Evolutionary conservation across 257 asterid species (phyloP).

Genomic region (Solanum lycopersicoides): DNA sequence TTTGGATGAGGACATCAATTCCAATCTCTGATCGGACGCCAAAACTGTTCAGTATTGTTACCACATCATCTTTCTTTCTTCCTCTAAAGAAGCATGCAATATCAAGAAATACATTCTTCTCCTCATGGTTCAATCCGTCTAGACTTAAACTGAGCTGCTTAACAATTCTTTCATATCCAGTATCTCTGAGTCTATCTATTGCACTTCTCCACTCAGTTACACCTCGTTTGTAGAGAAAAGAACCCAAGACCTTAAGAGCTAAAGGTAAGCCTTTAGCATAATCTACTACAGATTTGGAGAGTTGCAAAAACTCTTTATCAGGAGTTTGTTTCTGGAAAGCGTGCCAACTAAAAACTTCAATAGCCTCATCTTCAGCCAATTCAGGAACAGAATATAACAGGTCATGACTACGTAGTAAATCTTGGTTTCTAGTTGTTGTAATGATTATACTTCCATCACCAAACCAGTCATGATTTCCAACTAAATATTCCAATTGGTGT

Average conservation of each 20-base stretch:
- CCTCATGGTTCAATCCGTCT: not conserved
- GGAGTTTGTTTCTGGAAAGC: not conserved
- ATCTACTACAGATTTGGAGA: not conserved
- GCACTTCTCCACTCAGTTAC: conserved; percentile 1
- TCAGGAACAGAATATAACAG: not conserved
- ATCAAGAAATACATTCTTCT: not conserved
- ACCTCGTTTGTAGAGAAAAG: not conserved
- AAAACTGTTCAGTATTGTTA: not conserved
- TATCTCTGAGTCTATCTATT: not conserved
- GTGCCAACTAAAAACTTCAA: not conserved
- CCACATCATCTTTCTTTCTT: not conserved
- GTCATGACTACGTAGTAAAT: not conserved
- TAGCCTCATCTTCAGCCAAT: not conserved
- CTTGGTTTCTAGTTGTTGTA: not conserved
- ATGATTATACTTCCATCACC: not conserved
- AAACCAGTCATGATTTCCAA: not conserved
- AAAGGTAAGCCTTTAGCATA: not conserved
- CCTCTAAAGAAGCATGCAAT: conserved; percentile 1
- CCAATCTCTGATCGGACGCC: not conserved
- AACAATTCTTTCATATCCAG: not conserved
- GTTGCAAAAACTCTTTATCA: not conserved
- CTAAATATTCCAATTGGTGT: not conserved
- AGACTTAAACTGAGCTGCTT: not conserved
- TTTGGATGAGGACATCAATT: not conserved
- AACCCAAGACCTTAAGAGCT: conserved; percentile 1